These are phyloP conservation scores for Acer yangbiense DNA, from an alignment of 345 rosid species.

Conservation along the genomic window DNA sequence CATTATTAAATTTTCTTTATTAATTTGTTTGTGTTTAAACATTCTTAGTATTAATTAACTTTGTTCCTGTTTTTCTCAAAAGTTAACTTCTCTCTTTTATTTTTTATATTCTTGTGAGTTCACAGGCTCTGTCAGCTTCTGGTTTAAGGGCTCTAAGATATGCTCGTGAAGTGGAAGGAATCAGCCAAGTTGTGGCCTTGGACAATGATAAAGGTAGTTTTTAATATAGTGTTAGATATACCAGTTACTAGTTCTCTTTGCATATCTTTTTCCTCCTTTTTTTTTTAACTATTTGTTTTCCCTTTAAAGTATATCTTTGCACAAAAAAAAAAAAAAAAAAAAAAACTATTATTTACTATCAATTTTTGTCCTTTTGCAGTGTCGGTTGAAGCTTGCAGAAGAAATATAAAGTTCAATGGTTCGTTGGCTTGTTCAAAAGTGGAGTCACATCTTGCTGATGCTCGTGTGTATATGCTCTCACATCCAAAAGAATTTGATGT, in stretches of 20 bases:
- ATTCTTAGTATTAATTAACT: constrained; percentile 2
- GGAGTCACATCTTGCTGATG: constrained; percentile 94
- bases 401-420: constrained; percentile 94
- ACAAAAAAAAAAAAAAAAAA: not conserved
- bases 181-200: constrained; percentile 91
- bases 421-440: constrained; percentile 81
- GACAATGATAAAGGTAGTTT: constrained; percentile 88
- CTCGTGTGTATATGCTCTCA: constrained; percentile 93
- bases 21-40: not conserved
- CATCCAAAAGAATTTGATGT: constrained; percentile 95
- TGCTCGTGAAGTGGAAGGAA: constrained; percentile 89
- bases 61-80: constrained; percentile 16
- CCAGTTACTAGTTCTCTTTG: not conserved
- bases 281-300: too few relatives aligned
- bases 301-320: not conserved
- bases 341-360: not conserved
- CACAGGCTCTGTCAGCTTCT: constrained; percentile 93
- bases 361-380: constrained; percentile 37
- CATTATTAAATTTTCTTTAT: not conserved
- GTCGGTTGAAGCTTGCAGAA: constrained; percentile 90
- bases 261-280: not conserved
- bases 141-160: constrained; percentile 95
- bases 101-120: constrained; percentile 18
- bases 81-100: not conserved
- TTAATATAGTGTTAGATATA: not conserved